phyloP scores from a whole-genome alignment of 2,329 filamentous ascomycete species.

The Onygena corvina region DNA sequence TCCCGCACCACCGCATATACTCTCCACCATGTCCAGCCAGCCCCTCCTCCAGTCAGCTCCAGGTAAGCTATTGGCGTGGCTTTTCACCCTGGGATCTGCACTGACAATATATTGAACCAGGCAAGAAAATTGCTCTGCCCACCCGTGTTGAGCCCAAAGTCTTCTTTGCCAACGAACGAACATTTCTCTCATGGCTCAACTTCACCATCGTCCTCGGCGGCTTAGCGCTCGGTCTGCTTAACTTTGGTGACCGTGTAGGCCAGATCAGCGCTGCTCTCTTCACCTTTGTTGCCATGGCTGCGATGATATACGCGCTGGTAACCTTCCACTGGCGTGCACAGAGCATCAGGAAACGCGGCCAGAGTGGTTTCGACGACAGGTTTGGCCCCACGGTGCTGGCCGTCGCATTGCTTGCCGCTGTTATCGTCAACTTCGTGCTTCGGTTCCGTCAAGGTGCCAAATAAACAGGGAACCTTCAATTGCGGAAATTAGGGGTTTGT shows the following conservation, averaged over 20 bases:
- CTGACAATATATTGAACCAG: constrained; percentile 36
- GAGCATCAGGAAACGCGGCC: constrained; percentile 78
- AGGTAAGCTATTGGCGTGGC: constrained; percentile 44
- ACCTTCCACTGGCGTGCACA: constrained; percentile 97
- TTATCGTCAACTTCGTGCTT: constrained; percentile 93
- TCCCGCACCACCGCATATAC: no score
- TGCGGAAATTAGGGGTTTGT: no score
- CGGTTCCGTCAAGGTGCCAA: constrained; percentile 33
- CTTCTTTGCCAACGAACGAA: constrained; percentile 99
- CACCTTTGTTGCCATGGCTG: constrained; percentile 83
- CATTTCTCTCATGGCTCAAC: constrained; percentile 98
- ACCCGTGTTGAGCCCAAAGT: constrained; percentile 98
- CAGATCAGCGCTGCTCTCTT: constrained; percentile 91
- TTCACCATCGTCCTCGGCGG: constrained; percentile 97
- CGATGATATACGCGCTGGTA: constrained; percentile 87
- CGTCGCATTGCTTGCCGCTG: constrained; percentile 70
- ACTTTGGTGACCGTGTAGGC: constrained; percentile 89
- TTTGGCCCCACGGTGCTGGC: constrained; percentile 87
- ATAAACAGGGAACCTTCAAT: neutral
- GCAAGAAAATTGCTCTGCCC: constrained; percentile 95
- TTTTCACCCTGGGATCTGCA: neutral
- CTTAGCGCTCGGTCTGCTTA: constrained; percentile 89
- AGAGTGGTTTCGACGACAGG: constrained; percentile 92
- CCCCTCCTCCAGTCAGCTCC: constrained; percentile 89
- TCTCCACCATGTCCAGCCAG: constrained; percentile 82